phyloP scores from a whole-genome alignment of 176 grass and related monocot species.

The Elymus sibiricus region DNA sequence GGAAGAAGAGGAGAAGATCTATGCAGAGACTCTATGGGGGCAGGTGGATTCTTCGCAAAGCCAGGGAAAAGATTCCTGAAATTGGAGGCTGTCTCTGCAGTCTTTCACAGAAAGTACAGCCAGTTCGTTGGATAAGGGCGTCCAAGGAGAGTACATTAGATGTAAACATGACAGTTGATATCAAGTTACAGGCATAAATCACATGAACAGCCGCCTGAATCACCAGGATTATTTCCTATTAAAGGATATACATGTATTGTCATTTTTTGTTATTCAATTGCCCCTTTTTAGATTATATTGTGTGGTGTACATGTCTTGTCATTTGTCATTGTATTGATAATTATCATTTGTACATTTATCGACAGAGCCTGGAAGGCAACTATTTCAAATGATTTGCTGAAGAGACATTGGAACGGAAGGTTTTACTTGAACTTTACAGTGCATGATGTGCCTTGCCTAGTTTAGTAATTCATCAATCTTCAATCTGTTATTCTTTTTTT shows the following conservation, averaged over 20 bases:
- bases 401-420: neutral
- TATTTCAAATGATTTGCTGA: neutral
- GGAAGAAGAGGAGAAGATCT: slow-evolving; percentile 69
- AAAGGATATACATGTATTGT: too few relatives aligned
- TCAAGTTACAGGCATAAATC: neutral
- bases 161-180: neutral
- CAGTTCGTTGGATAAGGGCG: neutral
- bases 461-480: neutral
- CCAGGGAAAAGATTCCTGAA: slow-evolving; percentile 22
- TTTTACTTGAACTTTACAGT: neutral
- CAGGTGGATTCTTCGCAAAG: slow-evolving; percentile 65
- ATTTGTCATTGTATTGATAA: slow-evolving; percentile 24
- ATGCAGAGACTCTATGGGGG: slow-evolving; percentile 69
- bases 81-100: neutral
- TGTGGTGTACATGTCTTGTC: neutral
- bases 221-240: neutral
- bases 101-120: neutral
- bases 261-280: too few relatives aligned
- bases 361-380: neutral
- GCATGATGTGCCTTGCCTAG: neutral
- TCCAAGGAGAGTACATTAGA: neutral
- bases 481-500: neutral
- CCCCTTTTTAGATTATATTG: neutral
- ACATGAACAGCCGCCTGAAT: neutral
- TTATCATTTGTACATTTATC: neutral